A percentile compares a stretch with the other conserved stretches of the same genome.
These are phyloP conservation scores for Prunus mume DNA, from an alignment of 306 rosid species.

Conservation along the genomic window DNA sequence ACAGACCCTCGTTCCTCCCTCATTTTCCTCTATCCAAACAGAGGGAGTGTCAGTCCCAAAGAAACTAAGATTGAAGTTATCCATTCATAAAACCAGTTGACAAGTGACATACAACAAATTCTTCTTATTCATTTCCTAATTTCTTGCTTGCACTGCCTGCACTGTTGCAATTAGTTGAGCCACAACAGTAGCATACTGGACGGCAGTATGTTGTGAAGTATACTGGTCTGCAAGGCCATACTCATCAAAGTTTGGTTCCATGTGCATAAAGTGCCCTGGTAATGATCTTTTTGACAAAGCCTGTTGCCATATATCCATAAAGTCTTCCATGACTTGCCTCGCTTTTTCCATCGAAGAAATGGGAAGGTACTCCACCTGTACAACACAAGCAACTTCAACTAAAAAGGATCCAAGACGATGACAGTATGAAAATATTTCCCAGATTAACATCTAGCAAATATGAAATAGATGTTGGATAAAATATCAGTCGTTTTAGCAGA, in stretches of 20 bases:
- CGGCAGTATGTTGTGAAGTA: constrained; percentile 76
- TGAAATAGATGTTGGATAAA: background rate
- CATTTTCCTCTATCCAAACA: background rate
- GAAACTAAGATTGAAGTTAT: background rate
- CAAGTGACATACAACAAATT: background rate
- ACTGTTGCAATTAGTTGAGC: constrained; percentile 74
- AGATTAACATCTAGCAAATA: background rate
- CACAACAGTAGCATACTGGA: constrained; percentile 77
- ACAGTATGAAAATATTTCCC: background rate
- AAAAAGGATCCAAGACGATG: background rate
- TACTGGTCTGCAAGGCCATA: constrained; percentile 69
- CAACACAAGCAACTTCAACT: background rate
- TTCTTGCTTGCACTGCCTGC: constrained; percentile 54
- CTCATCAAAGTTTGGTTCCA: constrained; percentile 70
- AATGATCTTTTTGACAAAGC: constrained; percentile 67
- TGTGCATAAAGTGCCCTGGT: constrained; percentile 82
- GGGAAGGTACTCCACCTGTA: constrained; percentile 86
- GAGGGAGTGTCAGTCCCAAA: background rate
- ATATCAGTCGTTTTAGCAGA: too few species aligned
- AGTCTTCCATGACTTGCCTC: constrained; percentile 72
- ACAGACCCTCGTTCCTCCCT: background rate
- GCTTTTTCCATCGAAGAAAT: constrained; percentile 74
- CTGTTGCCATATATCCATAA: constrained; percentile 70
- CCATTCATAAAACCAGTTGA: background rate
- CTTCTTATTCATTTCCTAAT: constrained; percentile 26